phyloP scores from a whole-genome alignment of 2,329 filamentous ascomycete genomes.

The Fusarium paranaense region DNA sequence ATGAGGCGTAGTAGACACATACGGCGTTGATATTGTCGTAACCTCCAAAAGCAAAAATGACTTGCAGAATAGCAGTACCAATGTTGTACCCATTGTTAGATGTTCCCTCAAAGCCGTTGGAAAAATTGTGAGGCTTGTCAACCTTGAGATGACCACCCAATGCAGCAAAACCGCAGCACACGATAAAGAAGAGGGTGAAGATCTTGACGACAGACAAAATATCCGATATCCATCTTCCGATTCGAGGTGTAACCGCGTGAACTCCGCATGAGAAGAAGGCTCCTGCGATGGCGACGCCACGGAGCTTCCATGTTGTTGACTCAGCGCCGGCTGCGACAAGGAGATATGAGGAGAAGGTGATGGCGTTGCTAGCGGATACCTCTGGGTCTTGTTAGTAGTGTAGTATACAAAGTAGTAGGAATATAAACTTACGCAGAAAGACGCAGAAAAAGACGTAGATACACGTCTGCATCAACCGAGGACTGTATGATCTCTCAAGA shows the following conservation, averaged over 20 bases:
- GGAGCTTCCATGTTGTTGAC: slow-evolving; percentile 18
- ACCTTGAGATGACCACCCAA: slow-evolving; percentile 19
- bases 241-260: neutral
- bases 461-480: slow-evolving; percentile 35
- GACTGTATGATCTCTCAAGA: slow-evolving; percentile 37
- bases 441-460: slow-evolving; percentile 41
- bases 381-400: neutral
- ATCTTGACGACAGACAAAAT: slow-evolving; percentile 14
- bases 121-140: slow-evolving; percentile 21
- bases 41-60: slow-evolving; percentile 20
- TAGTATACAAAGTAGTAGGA: too few species aligned
- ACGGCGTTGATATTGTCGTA: slow-evolving; percentile 30
- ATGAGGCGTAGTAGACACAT: neutral
- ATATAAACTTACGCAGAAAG: slow-evolving; percentile 19
- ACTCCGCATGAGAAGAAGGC: slow-evolving; percentile 11
- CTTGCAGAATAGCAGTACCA: slow-evolving; percentile 17
- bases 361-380: slow-evolving; percentile 20
- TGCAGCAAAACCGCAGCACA: slow-evolving; percentile 26
- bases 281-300: slow-evolving; percentile 10
- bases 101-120: slow-evolving; percentile 13
- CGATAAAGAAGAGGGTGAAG: slow-evolving; percentile 23
- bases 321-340: slow-evolving; percentile 8
- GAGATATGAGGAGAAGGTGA: slow-evolving; percentile 20
- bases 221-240: slow-evolving; percentile 17
- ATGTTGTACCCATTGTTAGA: slow-evolving; percentile 20